These are phyloP conservation scores for Lactifluus subvellereus DNA, from an alignment of 768 basidiomycete species.

Conservation along the genomic window DNA sequence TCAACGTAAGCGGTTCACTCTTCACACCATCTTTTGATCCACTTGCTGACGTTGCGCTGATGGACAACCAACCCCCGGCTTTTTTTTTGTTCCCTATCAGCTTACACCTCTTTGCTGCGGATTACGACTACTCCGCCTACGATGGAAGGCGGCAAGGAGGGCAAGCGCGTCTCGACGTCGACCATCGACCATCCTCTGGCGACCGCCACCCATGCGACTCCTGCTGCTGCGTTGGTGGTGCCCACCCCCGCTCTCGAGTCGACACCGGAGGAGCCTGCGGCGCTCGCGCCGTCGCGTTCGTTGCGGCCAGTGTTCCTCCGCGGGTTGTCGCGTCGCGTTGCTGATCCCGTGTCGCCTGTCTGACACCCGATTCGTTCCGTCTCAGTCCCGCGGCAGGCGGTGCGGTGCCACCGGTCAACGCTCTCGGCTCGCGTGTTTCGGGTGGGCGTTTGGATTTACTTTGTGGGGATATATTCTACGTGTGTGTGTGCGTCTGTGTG, in stretches of 20 bases:
- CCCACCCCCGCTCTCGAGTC: background rate
- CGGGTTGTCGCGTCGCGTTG: constrained; percentile 9
- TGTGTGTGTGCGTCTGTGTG: too few species aligned
- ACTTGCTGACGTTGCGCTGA: background rate
- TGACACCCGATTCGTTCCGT: background rate
- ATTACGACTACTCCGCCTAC: constrained; percentile 34
- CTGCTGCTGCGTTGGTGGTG: background rate
- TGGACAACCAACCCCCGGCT: background rate
- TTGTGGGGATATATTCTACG: background rate
- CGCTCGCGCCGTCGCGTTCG: background rate
- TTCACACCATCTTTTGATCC: background rate
- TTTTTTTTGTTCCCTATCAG: constrained; percentile 21
- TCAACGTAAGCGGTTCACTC: constrained; percentile 62
- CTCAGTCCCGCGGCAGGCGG: too few species aligned
- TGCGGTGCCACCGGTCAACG: too few species aligned
- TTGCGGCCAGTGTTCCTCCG: constrained; percentile 16
- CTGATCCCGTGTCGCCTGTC: constrained; percentile 10
- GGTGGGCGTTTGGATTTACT: background rate
- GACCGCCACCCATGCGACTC: background rate
- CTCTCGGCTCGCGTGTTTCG: background rate
- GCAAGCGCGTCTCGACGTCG: constrained; percentile 25
- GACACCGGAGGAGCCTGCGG: constrained; percentile 7
- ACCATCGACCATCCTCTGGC: constrained; percentile 19
- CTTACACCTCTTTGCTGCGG: constrained; percentile 43
- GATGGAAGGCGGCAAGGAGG: constrained; percentile 16